Base-by-base conservation (phyloP, 2,329 filamentous ascomycete genomes). In the Aureobasidium sp. region DNA sequence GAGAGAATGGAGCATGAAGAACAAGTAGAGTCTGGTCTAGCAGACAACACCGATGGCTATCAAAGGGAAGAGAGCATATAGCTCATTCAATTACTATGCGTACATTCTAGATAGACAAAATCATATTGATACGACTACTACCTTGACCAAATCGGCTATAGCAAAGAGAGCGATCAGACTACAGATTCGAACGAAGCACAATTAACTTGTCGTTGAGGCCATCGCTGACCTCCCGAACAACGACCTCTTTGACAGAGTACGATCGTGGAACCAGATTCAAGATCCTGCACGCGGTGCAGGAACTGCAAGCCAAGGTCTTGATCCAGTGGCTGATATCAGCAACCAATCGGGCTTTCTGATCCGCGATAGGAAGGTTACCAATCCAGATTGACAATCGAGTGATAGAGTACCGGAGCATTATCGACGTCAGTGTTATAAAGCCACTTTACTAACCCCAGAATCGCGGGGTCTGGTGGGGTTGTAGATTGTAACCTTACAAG, bases 1-100 rank as follows among this genome's bases (percentile, higher is more conserved):
- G 80, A 83, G 62, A 80, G 90, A 63, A 85, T 93, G 78, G 87
- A 91, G 69, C 66, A 71, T 2, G 73, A 71, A 41, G 76, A 78
- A 10, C 69, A 75, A 62, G 73, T 73, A n/a, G 78, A 80, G 68
- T 53, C 71, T 56, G 66, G 65, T 9, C 51, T 57, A 24, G 71
- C 67, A 48, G 52, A 62, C 39, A 61, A 63, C 39, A 63, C 67
- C 17, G 66, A 66, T 50, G 66, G 64, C 51, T 64, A 50, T 63
- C 50, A 63, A 20, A 62, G 61, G 59, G 46, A 48, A 47, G 59
- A 27, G 51, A 63, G 41, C 52, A 36, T 41, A 39, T 52, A 52
- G 50, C 17, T 12, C 15, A 4, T 20, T 20, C 20, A 20, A 20
- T 17, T 17, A 24, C 15, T 2, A 26, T 24, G n/a, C n/a, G 12